These are phyloP conservation scores for Ascochyta viciae-villosae DNA, from an alignment of 2,329 filamentous ascomycete species.

Conservation along the genomic window DNA sequence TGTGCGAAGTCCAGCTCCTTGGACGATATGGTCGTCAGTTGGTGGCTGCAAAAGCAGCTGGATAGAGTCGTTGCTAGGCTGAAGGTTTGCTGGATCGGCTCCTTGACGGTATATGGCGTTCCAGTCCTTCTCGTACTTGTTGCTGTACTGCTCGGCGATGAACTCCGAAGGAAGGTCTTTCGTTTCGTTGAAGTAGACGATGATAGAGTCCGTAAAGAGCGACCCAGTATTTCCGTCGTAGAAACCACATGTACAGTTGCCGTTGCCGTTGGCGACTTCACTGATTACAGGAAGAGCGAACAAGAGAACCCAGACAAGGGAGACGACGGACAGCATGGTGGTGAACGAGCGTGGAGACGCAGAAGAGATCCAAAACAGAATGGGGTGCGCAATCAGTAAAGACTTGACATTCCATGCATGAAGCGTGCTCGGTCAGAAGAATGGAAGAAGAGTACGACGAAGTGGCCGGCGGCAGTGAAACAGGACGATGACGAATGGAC, in stretches of 20 bases:
- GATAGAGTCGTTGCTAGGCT: constrained; percentile 46
- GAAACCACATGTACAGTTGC: constrained; percentile 56
- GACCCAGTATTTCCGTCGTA: constrained; percentile 49
- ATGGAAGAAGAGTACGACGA: background rate
- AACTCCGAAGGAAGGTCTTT: constrained; percentile 47
- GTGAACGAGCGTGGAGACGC: constrained; percentile 20
- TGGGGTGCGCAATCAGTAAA: background rate
- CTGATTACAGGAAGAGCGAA: constrained; percentile 23
- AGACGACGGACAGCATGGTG: constrained; percentile 20
- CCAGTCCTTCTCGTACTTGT: constrained; percentile 58
- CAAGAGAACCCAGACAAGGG: constrained; percentile 23
- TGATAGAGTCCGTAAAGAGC: constrained; percentile 57
- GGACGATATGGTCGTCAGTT: constrained; percentile 51
- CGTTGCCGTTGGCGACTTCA: constrained; percentile 25
- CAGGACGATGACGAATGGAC: background rate
- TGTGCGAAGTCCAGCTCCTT: constrained; percentile 53
- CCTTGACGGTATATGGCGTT: constrained; percentile 55
- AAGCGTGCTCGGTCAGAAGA: background rate
- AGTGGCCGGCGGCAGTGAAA: constrained; percentile 3
- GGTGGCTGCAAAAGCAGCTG: constrained; percentile 45
- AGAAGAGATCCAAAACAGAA: background rate
- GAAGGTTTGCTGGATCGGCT: constrained; percentile 51
- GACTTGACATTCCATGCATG: background rate
- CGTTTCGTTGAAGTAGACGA: constrained; percentile 61
- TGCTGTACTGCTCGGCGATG: constrained; percentile 49